Conservation (phyloP, 306 rosid species). For the Alnus glutinosa region DNA sequence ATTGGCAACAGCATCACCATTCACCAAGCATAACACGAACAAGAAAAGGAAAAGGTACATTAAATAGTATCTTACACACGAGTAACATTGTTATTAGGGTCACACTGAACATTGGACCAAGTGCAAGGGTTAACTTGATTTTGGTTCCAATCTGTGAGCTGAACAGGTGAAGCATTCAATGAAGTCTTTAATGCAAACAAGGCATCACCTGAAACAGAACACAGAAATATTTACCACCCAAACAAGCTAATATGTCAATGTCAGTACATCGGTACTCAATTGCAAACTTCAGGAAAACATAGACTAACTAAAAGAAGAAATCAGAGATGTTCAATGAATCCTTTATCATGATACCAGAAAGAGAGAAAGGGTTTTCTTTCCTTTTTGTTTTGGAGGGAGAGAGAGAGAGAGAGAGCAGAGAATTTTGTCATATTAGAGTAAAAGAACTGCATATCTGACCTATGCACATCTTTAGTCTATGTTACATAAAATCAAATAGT, state of each 20-base stretch:
- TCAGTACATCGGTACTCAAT: constrained; percentile 6
- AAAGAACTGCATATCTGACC: background rate
- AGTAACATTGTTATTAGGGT: constrained; percentile 42
- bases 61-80: constrained; percentile 69
- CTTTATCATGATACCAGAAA: background rate
- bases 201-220: constrained; percentile 74
- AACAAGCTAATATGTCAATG: constrained; percentile 22
- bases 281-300: constrained; percentile 14
- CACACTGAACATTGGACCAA: constrained; percentile 83
- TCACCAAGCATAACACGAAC: constrained; percentile 11
- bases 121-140: constrained; percentile 97
- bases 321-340: background rate
- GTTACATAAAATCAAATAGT: background rate
- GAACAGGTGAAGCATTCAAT: constrained; percentile 60
- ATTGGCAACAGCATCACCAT: background rate
- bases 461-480: background rate
- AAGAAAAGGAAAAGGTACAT: constrained; percentile 12
- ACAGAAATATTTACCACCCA: constrained; percentile 23
- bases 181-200: constrained; percentile 57
- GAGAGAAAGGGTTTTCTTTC: too few relatives aligned
- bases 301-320: constrained; percentile 1
- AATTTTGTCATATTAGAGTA: background rate
- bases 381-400: background rate
- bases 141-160: constrained; percentile 83
- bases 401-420: background rate